phyloP scores from a whole-genome alignment of 2,329 filamentous ascomycete genomes.

The Aspergillus brasiliensis region DNA sequence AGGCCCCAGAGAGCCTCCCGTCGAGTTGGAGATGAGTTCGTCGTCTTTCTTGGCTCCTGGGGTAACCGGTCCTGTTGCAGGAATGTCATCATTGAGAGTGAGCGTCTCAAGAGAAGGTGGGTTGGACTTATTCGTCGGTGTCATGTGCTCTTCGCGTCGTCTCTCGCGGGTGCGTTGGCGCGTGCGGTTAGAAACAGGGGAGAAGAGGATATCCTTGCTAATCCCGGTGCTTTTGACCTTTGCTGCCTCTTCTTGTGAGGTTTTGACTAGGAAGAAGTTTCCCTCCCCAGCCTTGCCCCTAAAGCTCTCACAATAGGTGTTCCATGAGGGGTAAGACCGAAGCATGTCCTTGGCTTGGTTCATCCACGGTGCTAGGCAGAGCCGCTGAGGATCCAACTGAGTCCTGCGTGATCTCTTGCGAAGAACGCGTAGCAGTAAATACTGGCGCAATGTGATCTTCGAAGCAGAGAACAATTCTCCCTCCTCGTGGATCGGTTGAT shows the following conservation, averaged over 20 bases:
- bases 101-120: rapidly evolving
- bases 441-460: too few relatives aligned
- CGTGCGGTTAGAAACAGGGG: neutral
- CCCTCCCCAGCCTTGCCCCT: neutral
- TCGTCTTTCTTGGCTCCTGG: neutral
- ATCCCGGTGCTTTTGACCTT: neutral
- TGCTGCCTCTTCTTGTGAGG: rapidly evolving
- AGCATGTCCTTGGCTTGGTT: too few relatives aligned
- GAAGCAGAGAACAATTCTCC: too few relatives aligned
- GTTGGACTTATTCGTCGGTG: neutral
- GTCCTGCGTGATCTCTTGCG: too few relatives aligned
- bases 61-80: neutral
- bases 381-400: too few relatives aligned
- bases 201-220: neutral
- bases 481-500: too few relatives aligned
- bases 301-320: too few relatives aligned
- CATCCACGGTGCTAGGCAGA: too few relatives aligned
- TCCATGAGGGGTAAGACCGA: too few relatives aligned
- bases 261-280: neutral
- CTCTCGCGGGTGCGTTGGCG: neutral
- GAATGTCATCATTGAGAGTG: neutral
- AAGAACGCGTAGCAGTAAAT: too few relatives aligned
- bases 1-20: neutral
- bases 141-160: neutral
- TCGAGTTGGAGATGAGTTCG: rapidly evolving